Conservation (phyloP, 192 early-diverging fungal genomes). For the Backusella australiensis region DNA sequence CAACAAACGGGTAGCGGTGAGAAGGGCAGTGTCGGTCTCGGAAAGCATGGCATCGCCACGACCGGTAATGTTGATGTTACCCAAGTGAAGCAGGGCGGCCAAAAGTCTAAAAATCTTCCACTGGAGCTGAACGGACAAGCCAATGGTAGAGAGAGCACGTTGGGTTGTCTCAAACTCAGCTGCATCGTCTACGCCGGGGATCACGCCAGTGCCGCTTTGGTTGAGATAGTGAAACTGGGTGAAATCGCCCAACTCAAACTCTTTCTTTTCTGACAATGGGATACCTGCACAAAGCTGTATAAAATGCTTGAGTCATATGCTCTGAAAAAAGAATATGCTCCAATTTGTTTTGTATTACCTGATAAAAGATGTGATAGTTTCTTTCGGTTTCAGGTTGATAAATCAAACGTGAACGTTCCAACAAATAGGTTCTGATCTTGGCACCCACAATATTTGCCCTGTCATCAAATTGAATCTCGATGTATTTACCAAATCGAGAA, state of each 20-base stretch:
- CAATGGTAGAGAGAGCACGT: slow-evolving; percentile 81
- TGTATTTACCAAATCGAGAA: slow-evolving; percentile 98
- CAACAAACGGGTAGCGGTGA: slow-evolving; percentile 68
- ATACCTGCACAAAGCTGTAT: slow-evolving; percentile 80
- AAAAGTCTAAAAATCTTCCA: slow-evolving; percentile 89
- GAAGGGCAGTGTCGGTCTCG: slow-evolving; percentile 77
- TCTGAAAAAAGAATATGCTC: no score
- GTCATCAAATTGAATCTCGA: slow-evolving; percentile 93
- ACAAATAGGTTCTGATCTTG: slow-evolving; percentile 91
- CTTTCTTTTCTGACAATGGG: slow-evolving; percentile 78
- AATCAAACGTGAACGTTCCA: slow-evolving; percentile 94
- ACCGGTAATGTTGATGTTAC: slow-evolving; percentile 88
- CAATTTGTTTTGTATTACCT: slow-evolving; percentile 38
- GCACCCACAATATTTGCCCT: slow-evolving; percentile 87
- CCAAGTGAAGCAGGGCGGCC: slow-evolving; percentile 92
- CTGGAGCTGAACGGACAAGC: slow-evolving; percentile 79
- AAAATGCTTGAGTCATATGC: no score
- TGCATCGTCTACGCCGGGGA: slow-evolving; percentile 89
- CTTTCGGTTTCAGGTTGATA: slow-evolving; percentile 92
- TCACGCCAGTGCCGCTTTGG: slow-evolving; percentile 81
- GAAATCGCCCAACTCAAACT: slow-evolving; percentile 76
- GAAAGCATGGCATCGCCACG: slow-evolving; percentile 55
- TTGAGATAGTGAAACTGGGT: slow-evolving; percentile 83
- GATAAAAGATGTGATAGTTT: slow-evolving; percentile 99
- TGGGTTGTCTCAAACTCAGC: slow-evolving; percentile 89